Evolutionary conservation across 2,329 filamentous ascomycete species (phyloP).

Genomic region (Knufia petricola): DNA sequence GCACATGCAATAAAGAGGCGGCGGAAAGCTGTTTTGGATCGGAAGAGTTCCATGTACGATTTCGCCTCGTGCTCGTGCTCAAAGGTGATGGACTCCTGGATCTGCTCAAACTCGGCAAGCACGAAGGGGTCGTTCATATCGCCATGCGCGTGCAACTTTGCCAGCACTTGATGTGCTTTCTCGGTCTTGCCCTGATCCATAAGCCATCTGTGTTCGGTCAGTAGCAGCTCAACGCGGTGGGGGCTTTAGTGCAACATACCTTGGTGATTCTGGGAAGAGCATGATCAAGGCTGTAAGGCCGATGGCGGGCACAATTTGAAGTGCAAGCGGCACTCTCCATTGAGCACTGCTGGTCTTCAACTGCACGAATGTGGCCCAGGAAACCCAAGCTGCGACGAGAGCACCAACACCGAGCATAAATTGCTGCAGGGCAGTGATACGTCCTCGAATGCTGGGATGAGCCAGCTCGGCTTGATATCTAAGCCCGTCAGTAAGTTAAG

Average conservation of each 20-base stretch:
- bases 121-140: slow-evolving; percentile 59
- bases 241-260: slow-evolving; percentile 26
- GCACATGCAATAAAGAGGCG: slow-evolving; percentile 62
- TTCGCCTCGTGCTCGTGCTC: slow-evolving; percentile 63
- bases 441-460: slow-evolving; percentile 67
- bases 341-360: slow-evolving; percentile 43
- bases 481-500: not conserved
- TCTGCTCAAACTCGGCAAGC: slow-evolving; percentile 60
- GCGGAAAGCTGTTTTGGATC: slow-evolving; percentile 55
- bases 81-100: slow-evolving; percentile 54
- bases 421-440: slow-evolving; percentile 66
- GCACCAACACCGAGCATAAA: slow-evolving; percentile 74
- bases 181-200: slow-evolving; percentile 61
- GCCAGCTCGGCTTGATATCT: slow-evolving; percentile 67
- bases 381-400: slow-evolving; percentile 63
- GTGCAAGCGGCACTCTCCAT: slow-evolving; percentile 56
- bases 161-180: slow-evolving; percentile 56
- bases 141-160: slow-evolving; percentile 60
- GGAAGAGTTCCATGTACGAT: slow-evolving; percentile 61
- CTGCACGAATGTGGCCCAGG: slow-evolving; percentile 52
- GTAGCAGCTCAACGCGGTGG: slow-evolving; percentile 17
- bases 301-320: slow-evolving; percentile 61
- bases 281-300: slow-evolving; percentile 57
- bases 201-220: slow-evolving; percentile 54
- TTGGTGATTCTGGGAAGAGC: slow-evolving; percentile 54